Base-by-base conservation (phyloP, 805 yeast species). In the Myxozyma kluyveri region DNA sequence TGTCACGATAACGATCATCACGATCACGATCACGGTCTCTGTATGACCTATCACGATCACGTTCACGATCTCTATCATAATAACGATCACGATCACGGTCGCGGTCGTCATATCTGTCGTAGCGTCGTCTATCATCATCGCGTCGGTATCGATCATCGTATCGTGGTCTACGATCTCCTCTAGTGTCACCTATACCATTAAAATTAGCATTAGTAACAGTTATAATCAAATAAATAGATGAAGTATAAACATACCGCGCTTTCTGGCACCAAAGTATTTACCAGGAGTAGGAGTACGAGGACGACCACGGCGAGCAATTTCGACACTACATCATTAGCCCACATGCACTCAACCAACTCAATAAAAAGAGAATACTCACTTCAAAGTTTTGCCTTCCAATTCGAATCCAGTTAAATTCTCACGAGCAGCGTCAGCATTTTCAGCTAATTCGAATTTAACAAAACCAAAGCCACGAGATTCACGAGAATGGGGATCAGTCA, bases 391-490 rank as follows among this genome's bases (percentile, higher is more conserved):
- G 23, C 75, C 74, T 14, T 73, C 75, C 4, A 76, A 49, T 4
- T 69, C 63, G 4, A 62, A 57, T 3, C 80, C 79, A 54, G 72
- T 70, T 69, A 77, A 71, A 42, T 68, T 75, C 26, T 61, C 64
- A 9, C 74, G 61, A 0, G 81, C 81, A n/a, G 68, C 69, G 47
- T 70, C 72, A 50, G 79, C 79, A 2, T 66, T 67, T 10, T 67
- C 73, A 14, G 66, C 64, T 14, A 69, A 65, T 42, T 57, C 64
- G 62, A 78, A 75, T 45, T 75, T 68, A 24, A 78, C 76, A 55
- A 78, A 78, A 2, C 82, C 83, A 62, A 75, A 78, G 1, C 82
- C 82, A 52, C 77, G 71, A 9, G 79, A 69, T 32, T 65, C 71
- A 2, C 71, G 67, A 1, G 79, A 69, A 41, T 65, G 71, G 0